Evolutionary conservation across 768 basidiomycete genomes (phyloP), one percentile per base, ranked within the genome.

Genomic region (Leccinellum rugosiceps): DNA sequence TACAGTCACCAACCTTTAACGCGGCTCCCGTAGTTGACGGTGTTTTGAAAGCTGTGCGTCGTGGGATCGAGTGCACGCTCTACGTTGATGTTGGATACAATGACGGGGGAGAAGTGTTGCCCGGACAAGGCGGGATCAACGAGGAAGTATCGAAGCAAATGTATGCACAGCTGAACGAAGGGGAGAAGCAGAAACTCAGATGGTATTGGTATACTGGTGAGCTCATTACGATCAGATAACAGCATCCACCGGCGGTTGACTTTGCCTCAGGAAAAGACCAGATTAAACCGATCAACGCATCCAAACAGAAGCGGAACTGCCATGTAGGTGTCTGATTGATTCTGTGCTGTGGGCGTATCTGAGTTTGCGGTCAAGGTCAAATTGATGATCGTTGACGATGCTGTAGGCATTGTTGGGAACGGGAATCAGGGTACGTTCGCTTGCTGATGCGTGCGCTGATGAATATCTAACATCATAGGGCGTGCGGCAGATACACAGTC

Each of bases 1-100:
- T 89, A 55, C 88, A 90, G 76, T 83, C 85, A 0, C 88, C 88
- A 1, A 87, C 85, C 8, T 79, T 88, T 58, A 89, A 90, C 58
- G 86, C 88, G 4, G 71, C 70, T 17, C 87, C 86, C 3, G 78
- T 86, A 28, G 79, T 87, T 21, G 74, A 80, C 15, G 84, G 79
- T 9, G 74, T 83, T 55, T 74, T 88, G 63, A 79, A 80, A 55
- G 83, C 88, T 2, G 84, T 83, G 65, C 72, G 82, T 19, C 74
- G 83, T 28, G 87, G 83, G 6, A 77, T 90, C 4, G 76, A 81
- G 45, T 83, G 85, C 34, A 79, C 77, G 11, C 74, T 87, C 17
- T 85, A 83, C 63, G 74, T 89, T 44, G 82, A 83, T 64, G 75
- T 87, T 19, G 85, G 75, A 23, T 78, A 76, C 64, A 79, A 78